A percentile compares a stretch with the other conserved stretches of the same genome.
These are phyloP conservation scores for Cronartium ribicola DNA, from an alignment of 1,284 basidiomycete genomes.

Conservation along the genomic window DNA sequence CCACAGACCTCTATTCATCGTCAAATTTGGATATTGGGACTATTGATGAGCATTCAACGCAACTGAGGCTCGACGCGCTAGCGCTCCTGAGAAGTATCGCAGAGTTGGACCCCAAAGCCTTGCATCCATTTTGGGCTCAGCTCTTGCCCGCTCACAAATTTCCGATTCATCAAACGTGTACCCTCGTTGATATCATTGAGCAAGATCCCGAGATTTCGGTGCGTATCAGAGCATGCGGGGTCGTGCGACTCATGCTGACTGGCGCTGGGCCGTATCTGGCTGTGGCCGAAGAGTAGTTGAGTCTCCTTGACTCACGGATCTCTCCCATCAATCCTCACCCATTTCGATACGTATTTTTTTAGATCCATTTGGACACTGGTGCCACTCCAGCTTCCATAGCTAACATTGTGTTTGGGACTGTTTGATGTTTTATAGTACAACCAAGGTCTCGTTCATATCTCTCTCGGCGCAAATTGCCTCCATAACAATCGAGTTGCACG, in stretches of 20 bases:
- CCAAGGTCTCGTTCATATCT: constrained; percentile 36
- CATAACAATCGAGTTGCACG: constrained; percentile 33
- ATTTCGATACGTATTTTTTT: no score
- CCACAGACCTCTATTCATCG: not conserved
- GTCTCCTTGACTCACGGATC: not conserved
- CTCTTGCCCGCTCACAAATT: constrained; percentile 28
- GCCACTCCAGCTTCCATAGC: no score
- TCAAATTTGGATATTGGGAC: not conserved
- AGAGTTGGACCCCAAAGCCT: constrained; percentile 34
- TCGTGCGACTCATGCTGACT: constrained; percentile 8
- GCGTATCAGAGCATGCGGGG: constrained; percentile 25
- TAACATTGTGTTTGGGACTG: no score
- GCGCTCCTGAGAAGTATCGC: constrained; percentile 23
- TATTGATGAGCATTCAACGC: constrained; percentile 1
- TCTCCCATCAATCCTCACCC: no score
- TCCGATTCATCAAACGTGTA: constrained; percentile 25
- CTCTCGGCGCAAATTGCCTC: constrained; percentile 37
- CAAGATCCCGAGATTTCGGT: constrained; percentile 31
- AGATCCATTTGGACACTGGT: no score
- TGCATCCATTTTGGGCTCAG: constrained; percentile 37
- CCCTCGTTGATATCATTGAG: constrained; percentile 32
- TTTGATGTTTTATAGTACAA: constrained; percentile 13
- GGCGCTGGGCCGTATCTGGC: constrained; percentile 24
- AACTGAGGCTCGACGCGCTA: constrained; percentile 33
- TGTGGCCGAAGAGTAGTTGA: constrained; percentile 38